These are phyloP conservation scores for Chrysosporium keratinophilum DNA, from an alignment of 2,329 filamentous ascomycete genomes.

Conservation along the genomic window DNA sequence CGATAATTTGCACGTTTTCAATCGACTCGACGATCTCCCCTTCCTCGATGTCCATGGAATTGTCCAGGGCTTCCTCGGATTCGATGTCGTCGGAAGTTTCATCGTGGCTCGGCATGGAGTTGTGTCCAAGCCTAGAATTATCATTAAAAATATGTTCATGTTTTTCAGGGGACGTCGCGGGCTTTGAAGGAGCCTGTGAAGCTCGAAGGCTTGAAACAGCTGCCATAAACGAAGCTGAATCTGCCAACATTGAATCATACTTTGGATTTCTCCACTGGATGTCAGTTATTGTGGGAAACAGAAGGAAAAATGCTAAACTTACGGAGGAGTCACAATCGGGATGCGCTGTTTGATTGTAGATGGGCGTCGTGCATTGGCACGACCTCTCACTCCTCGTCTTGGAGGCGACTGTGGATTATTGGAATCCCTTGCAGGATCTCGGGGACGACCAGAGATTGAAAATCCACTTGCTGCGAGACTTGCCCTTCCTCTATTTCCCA, in stretches of 20 bases:
- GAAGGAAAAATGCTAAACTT: conserved; percentile 10
- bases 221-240: conserved; percentile 17
- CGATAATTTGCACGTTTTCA: neutral
- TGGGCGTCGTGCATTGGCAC: neutral
- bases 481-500: neutral
- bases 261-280: conserved; percentile 9
- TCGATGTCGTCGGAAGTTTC: neutral
- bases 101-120: neutral
- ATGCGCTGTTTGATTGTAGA: conserved; percentile 12
- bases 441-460: neutral
- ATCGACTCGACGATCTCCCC: neutral
- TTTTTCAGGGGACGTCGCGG: neutral
- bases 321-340: conserved; percentile 7
- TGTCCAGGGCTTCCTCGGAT: neutral
- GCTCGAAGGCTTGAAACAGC: conserved; percentile 8
- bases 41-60: neutral
- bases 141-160: neutral
- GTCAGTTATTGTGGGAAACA: conserved; percentile 9
- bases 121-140: neutral
- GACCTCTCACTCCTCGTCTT: neutral
- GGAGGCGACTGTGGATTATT: conserved; percentile 8
- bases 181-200: neutral
- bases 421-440: conserved; percentile 12
- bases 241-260: conserved; percentile 15
- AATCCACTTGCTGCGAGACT: neutral